Conservation (phyloP, 306 rosid genomes). For the Malus fusca region DNA sequence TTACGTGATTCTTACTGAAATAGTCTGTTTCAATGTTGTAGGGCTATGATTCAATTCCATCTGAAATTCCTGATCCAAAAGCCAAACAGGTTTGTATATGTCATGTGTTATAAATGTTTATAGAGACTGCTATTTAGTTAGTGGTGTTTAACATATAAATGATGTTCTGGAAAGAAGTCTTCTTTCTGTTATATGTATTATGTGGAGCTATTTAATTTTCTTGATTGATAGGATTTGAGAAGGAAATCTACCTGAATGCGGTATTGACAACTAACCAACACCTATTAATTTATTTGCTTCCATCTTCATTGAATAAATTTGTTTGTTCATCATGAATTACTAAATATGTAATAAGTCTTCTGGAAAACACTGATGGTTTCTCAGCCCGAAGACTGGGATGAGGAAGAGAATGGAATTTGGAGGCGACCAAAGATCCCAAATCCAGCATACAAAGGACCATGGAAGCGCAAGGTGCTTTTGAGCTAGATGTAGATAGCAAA, state of each 20-base stretch:
- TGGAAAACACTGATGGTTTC: slow-evolving; percentile 15
- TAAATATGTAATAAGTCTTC: background rate
- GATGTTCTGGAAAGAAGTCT: background rate
- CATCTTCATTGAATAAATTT: slow-evolving; percentile 2
- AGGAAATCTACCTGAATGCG: background rate
- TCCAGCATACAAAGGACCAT: slow-evolving; percentile 84
- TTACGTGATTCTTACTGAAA: background rate
- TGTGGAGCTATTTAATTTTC: background rate
- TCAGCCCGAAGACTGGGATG: slow-evolving; percentile 83
- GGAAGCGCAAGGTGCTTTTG: slow-evolving; percentile 77
- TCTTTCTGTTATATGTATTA: background rate
- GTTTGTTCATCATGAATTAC: slow-evolving; percentile 1
- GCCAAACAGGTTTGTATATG: slow-evolving; percentile 56
- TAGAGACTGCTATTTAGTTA: background rate
- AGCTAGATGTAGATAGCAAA: background rate
- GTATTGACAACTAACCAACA: background rate
- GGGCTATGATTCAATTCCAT: slow-evolving; percentile 64
- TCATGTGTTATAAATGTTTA: background rate
- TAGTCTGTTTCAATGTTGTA: slow-evolving; percentile 25
- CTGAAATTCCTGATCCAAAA: slow-evolving; percentile 80
- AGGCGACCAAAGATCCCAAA: slow-evolving; percentile 72
- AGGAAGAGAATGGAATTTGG: slow-evolving; percentile 83
- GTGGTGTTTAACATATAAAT: background rate
- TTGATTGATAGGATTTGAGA: background rate
- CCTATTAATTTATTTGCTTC: background rate